Conservation (phyloP, 495 filamentous ascomycete species). For the Penicillium argentinense region DNA sequence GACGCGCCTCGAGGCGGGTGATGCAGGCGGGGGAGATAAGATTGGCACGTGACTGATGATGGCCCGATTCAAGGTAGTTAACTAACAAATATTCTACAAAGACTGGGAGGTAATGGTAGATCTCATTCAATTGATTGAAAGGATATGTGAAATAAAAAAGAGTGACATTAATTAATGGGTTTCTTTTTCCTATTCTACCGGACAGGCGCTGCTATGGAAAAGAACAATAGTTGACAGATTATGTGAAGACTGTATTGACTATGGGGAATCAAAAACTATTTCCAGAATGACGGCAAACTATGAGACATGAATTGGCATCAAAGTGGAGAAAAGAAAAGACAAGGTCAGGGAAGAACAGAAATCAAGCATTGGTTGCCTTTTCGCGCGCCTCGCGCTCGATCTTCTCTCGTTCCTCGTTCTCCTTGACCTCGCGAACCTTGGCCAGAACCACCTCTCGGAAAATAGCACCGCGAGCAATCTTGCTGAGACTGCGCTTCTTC, state of each 20-base stretch:
- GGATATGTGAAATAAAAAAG: too few species aligned
- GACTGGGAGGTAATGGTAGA: too few species aligned
- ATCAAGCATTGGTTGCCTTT: slow-evolving; percentile 34
- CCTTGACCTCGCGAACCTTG: slow-evolving; percentile 92
- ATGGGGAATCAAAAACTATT: slow-evolving; percentile 35
- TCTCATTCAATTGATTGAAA: too few species aligned
- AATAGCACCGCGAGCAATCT: slow-evolving; percentile 82
- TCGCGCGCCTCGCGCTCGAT: slow-evolving; percentile 55
- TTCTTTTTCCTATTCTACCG: too few species aligned
- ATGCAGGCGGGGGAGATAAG: slow-evolving; percentile 20
- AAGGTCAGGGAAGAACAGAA: neutral
- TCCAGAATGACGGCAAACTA: slow-evolving; percentile 20
- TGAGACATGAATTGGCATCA: slow-evolving; percentile 12
- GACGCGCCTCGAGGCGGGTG: neutral
- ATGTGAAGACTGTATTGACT: slow-evolving; percentile 18
- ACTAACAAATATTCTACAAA: too few species aligned
- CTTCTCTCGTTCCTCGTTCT: slow-evolving; percentile 72
- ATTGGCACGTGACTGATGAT: slow-evolving; percentile 13
- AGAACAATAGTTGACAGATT: slow-evolving; percentile 1
- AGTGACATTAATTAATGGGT: too few species aligned
- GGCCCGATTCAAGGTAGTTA: too few species aligned
- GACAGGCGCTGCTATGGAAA: too few species aligned
- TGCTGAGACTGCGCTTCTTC: slow-evolving; percentile 68
- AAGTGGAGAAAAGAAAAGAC: slow-evolving; percentile 8
- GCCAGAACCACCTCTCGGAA: slow-evolving; percentile 97